Base-by-base conservation (phyloP, 805 yeast species). In the Isabelozyma pseudorhagii region DNA sequence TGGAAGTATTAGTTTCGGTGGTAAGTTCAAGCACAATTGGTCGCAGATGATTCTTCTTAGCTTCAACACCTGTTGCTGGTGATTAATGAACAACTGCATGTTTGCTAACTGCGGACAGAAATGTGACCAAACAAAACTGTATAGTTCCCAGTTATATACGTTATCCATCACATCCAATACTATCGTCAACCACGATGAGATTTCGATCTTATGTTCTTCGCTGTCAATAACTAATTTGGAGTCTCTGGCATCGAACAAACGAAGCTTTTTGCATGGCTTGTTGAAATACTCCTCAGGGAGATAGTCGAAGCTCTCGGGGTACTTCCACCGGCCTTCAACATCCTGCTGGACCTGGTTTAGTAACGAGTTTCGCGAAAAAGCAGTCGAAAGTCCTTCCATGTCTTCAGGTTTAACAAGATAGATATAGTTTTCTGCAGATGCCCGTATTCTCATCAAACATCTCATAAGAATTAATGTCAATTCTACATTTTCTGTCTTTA, bases 101-200 rank as follows among this genome's bases (percentile, higher is more conserved):
- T 83, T 84, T 9, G 87, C 72, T 29, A 89, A 59, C 58, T 88
- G 96, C 0, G 89, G 80, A 57, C 90, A 83, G 47, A 87, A 73
- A 62, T 86, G 89, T 0, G 87, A 81, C 73, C 85, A 71, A 1
- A 83, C 64, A 57, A 74, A 85, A 0, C 91, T 82, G 62, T 84
- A 88, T 0, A 82, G 61, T 53, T 86, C 93, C 94, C 93, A 88
- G 51, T 79, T 78, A 14, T 79, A 71, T 39, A 83, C 83, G 3
- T 72, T 69, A 10, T 78, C 77, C 54, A 87, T 59, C 0, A 84
- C 71, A 6, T 69, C 66, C 9, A 78, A 61, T 5, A 84, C 80
- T 10, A 82, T 51, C 0, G 70, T 59, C 8, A 86, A 63, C 85
- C 91, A 80, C 13, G 63, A 60, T 4, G 73, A 59, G n/a, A 82